These are phyloP conservation scores for Malus orientalis DNA, from an alignment of 306 rosid genomes.

Conservation along the genomic window DNA sequence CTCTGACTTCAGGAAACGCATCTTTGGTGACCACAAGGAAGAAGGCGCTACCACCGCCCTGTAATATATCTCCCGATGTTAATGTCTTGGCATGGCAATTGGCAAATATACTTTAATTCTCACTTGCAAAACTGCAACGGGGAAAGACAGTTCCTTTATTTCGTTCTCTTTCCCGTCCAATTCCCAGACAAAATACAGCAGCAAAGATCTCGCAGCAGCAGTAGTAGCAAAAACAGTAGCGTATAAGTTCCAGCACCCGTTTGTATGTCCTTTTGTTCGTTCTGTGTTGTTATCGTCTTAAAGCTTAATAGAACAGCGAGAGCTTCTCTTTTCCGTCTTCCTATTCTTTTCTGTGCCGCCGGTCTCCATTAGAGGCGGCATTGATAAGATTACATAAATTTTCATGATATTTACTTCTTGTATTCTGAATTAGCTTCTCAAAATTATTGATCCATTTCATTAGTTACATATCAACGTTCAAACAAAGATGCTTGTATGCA, in stretches of 20 bases:
- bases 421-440: background rate
- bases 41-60: constrained; percentile 26
- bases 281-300: constrained; percentile 1
- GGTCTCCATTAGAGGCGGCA: background rate
- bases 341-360: background rate
- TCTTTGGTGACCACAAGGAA: constrained; percentile 91
- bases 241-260: background rate
- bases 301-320: constrained; percentile 19
- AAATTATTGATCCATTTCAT: background rate
- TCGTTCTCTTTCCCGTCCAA: constrained; percentile 3
- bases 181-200: background rate
- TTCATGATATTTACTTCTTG: background rate
- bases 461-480: background rate
- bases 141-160: constrained; percentile 10
- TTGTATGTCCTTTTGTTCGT: constrained; percentile 2
- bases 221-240: constrained; percentile 12
- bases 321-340: constrained; percentile 3
- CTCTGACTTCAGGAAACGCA: constrained; percentile 79
- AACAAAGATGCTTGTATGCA: background rate
- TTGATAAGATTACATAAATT: background rate
- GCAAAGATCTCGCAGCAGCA: background rate
- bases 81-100: constrained; percentile 1
- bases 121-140: background rate
- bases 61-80: constrained; percentile 14
- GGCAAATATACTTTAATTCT: background rate